Base-by-base conservation (phyloP, 2,329 filamentous ascomycete genomes). In the Aspergillus costaricaensis region DNA sequence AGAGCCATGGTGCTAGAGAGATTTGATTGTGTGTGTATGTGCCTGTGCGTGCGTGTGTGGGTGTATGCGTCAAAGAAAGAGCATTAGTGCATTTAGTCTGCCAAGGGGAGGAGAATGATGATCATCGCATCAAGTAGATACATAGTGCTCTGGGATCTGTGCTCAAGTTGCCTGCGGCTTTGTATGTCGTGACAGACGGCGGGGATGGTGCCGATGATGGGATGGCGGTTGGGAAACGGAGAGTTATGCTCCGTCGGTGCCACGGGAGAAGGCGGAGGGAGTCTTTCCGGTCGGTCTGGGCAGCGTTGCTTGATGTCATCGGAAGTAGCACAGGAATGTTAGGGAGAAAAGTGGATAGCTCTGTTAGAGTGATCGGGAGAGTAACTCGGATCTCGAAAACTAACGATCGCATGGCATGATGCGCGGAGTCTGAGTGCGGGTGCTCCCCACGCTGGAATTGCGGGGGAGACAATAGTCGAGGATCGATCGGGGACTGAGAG, bases 241-340 rank as follows among this genome's bases (percentile, higher is more conserved):
- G 44, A 49, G 21, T 49, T 25, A 49, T 17, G 19, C 25, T 50
- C 47, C 47, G 47, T 50, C 47, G 47, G 47, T 50, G 44, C 47
- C 44, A 30, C 44, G 15, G 44, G 10, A 2, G n/a, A 19, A 19
- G 39, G 25, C 44, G 44, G 44, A 49, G 19, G 8, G 19, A 23
- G 41, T 14, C 41, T n/a, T 23, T 14, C 41, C 41, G 41, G 21
- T n/a, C 10, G 4, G 10, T 36, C 32, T 36, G 32, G 32, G 32
- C 32, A 36, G 32, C 4, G 32, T 12, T 36, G 41, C 19, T 23
- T 44, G 10, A 44, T 21, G 41, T 44, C 41, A 44, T 44, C 41
- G 41, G 41, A 23, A 5, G 12, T 36, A 14, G 12, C 10, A 36
- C 32, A 36, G 32, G 17, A 44, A 21, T 21, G 41, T 21, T 44